Percentiles rank a stretch among this genome's conserved stretches.
Conservation (phyloP, 2,329 filamentous ascomycete species). For the Verticillium nonalfalfae region DNA sequence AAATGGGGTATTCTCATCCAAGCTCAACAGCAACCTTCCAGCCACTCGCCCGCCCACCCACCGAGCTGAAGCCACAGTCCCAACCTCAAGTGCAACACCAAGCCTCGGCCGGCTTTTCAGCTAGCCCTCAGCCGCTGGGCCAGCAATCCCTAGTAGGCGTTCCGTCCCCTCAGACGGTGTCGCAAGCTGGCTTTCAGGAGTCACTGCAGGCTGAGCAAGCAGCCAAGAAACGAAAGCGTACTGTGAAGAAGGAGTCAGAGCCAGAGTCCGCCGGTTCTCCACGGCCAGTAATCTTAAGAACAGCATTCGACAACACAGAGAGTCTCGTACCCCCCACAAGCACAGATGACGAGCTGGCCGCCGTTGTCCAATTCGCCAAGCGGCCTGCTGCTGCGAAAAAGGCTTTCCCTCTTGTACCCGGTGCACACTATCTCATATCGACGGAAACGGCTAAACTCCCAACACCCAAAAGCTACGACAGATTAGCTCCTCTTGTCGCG, state of each 20-base stretch:
- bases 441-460: slow-evolving; percentile 33
- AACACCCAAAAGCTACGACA: slow-evolving; percentile 37
- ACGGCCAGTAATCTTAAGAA: neutral
- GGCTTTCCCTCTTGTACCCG: slow-evolving; percentile 30
- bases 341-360: slow-evolving; percentile 13
- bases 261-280: slow-evolving; percentile 14
- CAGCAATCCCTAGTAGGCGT: neutral
- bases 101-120: neutral
- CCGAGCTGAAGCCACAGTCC: neutral
- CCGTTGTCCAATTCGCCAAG: slow-evolving; percentile 31
- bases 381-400: slow-evolving; percentile 28
- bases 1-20: slow-evolving; percentile 4
- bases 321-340: neutral
- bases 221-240: slow-evolving; percentile 31
- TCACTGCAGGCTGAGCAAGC: slow-evolving; percentile 16
- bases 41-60: slow-evolving; percentile 2
- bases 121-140: neutral
- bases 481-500: slow-evolving; percentile 34
- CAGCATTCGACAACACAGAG: neutral
- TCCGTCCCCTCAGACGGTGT: neutral
- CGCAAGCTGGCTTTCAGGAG: neutral
- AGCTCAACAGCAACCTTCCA: slow-evolving; percentile 4
- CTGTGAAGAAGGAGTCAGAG: slow-evolving; percentile 26
- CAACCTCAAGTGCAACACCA: neutral
- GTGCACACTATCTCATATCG: slow-evolving; percentile 29